Evolutionary conservation across 495 filamentous ascomycete genomes (phyloP), one percentile per base, ranked within the genome.

Genomic region (Ascobolus immersus): DNA sequence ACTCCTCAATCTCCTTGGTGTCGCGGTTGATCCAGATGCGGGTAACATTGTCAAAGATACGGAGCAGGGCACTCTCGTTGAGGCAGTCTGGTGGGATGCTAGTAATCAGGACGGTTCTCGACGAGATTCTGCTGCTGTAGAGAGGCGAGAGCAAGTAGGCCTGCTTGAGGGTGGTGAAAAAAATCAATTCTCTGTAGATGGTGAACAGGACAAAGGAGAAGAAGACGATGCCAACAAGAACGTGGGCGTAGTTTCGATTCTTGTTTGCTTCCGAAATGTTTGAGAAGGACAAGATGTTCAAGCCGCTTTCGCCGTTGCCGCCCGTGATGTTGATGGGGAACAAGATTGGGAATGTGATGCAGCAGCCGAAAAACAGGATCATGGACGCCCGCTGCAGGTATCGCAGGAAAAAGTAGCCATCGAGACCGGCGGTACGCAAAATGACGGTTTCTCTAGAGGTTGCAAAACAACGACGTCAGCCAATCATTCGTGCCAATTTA

Each of bases 91-190:
- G 41, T 4, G 86, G 81, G 13, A 96, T 81, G 7, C 76, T 74
- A 17, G 77, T 72, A 53, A 92, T 90, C 10, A 96, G 69, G 4
- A 96, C 79, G 21, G 84, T 94, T 39, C 81, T 69, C 3, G 86
- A 89, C 2, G 89, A 94, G 39, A 94, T 72, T 43, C 84, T 77
- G 44, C 69, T 75, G 31, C 80, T 67, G 52, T 92, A 84, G 18
- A 77, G 59, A 11, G 82, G 84, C 23, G 80, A 82, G 37, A 91
- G 62, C 31, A 86, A 60, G 56, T 90, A 92, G 1, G 89, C 86
- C 59, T 96, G 89, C 43, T 84, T 79, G 37, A 94, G 52, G 52
- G 91, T 93, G 64, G 92, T 77, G 53, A 77, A 91, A 64, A 67
- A 93, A 51, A 96, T 73, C 55, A 69, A 72, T 55, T 96, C 86